Evolutionary conservation across 768 basidiomycete genomes (phyloP).

Genomic region (Mycena capillaripes): DNA sequence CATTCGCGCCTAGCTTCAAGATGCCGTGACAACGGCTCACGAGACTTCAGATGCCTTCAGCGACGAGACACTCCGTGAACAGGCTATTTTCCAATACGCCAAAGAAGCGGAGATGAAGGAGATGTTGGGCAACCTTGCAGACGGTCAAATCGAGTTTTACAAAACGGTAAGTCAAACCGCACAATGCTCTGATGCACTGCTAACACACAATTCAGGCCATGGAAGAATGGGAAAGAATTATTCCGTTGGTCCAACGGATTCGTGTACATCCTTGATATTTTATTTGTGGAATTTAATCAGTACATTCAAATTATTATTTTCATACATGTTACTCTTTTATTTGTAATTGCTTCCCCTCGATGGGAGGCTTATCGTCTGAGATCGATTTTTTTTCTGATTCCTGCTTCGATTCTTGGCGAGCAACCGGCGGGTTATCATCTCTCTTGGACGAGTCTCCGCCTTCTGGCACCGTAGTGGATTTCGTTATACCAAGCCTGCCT

Average conservation of each 20-base stretch:
- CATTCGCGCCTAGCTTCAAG: conserved; percentile 78
- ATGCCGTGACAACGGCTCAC: conserved; percentile 94
- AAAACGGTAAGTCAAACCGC: conserved; percentile 67
- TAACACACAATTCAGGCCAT: conserved; percentile 70
- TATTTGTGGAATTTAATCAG: conserved; percentile 34
- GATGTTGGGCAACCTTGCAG: conserved; percentile 88
- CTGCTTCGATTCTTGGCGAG: background rate
- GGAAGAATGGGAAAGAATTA: conserved; percentile 98
- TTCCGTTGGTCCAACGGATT: conserved; percentile 94
- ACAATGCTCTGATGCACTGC: background rate
- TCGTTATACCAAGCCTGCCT: conserved; percentile 2
- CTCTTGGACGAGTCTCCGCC: background rate
- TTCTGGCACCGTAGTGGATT: background rate
- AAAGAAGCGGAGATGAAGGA: conserved; percentile 99
- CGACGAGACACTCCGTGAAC: conserved; percentile 93
- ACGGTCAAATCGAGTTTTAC: conserved; percentile 96
- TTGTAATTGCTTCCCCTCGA: background rate
- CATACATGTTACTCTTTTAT: background rate
- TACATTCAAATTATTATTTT: conserved; percentile 21
- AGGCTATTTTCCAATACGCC: conserved; percentile 88
- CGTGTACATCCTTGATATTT: conserved; percentile 79
- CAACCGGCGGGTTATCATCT: background rate
- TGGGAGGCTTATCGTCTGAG: background rate
- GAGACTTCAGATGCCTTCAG: conserved; percentile 98
- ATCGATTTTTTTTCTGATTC: background rate